Evolutionary conservation across 352 stramenopile species (phyloP), one percentile per base, ranked within the genome.

Genomic region (Globisporangium uncinulatum): DNA sequence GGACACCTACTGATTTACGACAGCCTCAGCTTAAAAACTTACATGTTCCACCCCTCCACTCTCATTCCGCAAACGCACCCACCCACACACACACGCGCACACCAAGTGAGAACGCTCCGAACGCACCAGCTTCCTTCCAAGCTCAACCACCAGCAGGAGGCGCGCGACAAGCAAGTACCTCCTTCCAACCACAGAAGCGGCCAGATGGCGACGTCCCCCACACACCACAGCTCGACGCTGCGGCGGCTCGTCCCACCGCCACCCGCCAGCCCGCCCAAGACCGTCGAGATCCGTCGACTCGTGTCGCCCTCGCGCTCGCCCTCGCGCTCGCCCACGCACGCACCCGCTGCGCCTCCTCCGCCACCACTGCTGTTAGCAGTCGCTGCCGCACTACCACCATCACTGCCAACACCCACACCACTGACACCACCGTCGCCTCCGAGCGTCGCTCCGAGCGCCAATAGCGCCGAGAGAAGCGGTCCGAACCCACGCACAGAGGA

Each of bases 231-330:
- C 58, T 62, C 69, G 31, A 66, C 56, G 9, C 72, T 62, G 43
- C 50, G 71, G 54, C 73, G 67, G n/a, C 45, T 76, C 19, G 9
- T 54, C 8, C n/a, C 47, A 19, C 56, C 62, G 41, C 21, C 66
- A 7, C 54, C 70, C n/a, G 29, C 32, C 24, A 24, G 32, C 11
- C 48, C 21, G n/a, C 31, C 49, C 49, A 87, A 87, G 63, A 86
- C 73, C 8, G 60, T 87, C n/a, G 74, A 86, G 57, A 77, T 86
- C 62, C 76, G 70, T 14, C 56, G 69, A 11, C 69, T 89, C 36
- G 70, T 82, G 56, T 86, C 76, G 31, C 74, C 76, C 2, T 60
- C 75, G 15, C 73, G 75, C 6, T 86, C 76, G 31, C 74, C 76
- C 2, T 60, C 75, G 15, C 73, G 75, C 6, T 61, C 63, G 5